Evolutionary conservation across 2,329 filamentous ascomycete species (phyloP), one percentile per base, ranked within the genome.

Genomic region (Botrytis fabae): DNA sequence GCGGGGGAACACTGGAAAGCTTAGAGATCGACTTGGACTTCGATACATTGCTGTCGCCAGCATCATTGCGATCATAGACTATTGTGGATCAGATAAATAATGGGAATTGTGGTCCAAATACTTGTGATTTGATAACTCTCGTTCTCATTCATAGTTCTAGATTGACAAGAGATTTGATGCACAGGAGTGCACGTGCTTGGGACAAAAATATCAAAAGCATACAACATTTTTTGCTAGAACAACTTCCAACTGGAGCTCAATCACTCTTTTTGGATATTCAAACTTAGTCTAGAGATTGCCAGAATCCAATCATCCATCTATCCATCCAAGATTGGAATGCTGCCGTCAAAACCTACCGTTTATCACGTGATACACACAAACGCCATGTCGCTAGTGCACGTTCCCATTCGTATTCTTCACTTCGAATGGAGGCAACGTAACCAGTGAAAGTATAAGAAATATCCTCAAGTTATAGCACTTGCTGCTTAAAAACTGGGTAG

Each of bases 251-350:
- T 54, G 28, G 25, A 40, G 14, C 2, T 40, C 16, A 54, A 28
- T 18, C 16, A 6, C 18, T 8, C 6, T 63, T 10, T 3, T 44
- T 18, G n/a, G 1, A 40, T n/a, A 4, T 25, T 0, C 3, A 9
- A 40, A 4, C 1, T 8, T 40, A 54, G 25, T 25, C 4, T 54
- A 10, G 2, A 66, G 14, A 40, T 14, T 7, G 0, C 28, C 4
- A 28, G 7, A 0, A 40, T 8, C 8, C 25, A 16, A 54, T 1
- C 25, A 16, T 28, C 4, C 0, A 5, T 28, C 20, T 4, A 9
- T 38, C 22, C 46, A 40, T 28, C 4, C 32, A 54, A 46, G 44
- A 40, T 22, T 10, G 32, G 22, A 40, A 10, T 28, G 14, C n/a
- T 57, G n/a, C 9, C n/a, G 9, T n/a, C 51, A 18, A 4, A 57